Evolutionary conservation across 1,284 basidiomycete genomes (phyloP).

Genomic region (Microbotryomycetes sp.): DNA sequence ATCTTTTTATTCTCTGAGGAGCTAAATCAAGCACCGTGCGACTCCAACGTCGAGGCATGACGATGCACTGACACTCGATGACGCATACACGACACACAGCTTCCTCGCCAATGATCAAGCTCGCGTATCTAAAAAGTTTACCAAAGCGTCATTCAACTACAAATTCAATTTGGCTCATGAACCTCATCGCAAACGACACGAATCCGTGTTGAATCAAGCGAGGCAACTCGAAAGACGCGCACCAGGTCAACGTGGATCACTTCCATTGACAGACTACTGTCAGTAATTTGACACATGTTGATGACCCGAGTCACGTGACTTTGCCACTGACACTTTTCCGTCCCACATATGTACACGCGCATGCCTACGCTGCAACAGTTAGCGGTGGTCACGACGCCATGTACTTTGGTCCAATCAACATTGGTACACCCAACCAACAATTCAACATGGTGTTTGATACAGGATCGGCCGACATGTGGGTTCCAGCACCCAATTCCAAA

Average conservation of each 20-base stretch:
- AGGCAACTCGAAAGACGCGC: slow-evolving; percentile 14
- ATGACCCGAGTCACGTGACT: neutral
- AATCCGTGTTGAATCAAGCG: slow-evolving; percentile 14
- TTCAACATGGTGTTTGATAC: slow-evolving; percentile 26
- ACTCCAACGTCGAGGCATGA: neutral
- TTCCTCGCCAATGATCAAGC: slow-evolving; percentile 27
- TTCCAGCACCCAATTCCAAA: slow-evolving; percentile 14
- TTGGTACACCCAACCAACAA: slow-evolving; percentile 22
- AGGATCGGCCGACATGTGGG: slow-evolving; percentile 27
- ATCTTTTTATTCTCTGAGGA: no score
- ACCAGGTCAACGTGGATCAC: slow-evolving; percentile 1
- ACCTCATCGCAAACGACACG: slow-evolving; percentile 9
- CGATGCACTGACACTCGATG: neutral
- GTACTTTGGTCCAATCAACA: slow-evolving; percentile 22
- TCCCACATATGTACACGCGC: no score
- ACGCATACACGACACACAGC: neutral
- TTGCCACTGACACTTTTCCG: neutral
- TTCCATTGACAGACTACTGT: slow-evolving; percentile 32
- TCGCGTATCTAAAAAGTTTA: slow-evolving; percentile 16
- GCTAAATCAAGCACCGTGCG: neutral
- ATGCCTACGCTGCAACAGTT: slow-evolving; percentile 20
- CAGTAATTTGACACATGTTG: neutral
- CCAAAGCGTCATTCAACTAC: slow-evolving; percentile 1
- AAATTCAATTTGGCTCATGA: slow-evolving; percentile 21
- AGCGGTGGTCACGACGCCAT: slow-evolving; percentile 29